These are phyloP conservation scores for Zymoseptoria pseudotritici DNA, from an alignment of 2,329 filamentous ascomycete species.

Conservation along the genomic window DNA sequence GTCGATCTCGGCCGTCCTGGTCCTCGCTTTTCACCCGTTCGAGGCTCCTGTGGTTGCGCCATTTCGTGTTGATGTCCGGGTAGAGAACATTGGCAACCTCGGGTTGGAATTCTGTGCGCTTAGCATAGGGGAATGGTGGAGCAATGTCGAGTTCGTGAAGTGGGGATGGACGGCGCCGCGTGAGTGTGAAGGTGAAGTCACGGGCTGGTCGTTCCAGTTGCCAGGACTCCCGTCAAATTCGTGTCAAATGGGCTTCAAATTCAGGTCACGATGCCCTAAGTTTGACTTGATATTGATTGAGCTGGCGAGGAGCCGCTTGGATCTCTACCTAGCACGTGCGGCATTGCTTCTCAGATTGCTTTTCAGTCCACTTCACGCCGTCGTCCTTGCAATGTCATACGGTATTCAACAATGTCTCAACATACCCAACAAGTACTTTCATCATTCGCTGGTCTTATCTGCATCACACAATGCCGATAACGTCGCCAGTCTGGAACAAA, in stretches of 20 bases:
- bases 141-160: background rate
- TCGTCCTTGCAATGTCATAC: background rate
- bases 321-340: too few species aligned
- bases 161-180: background rate
- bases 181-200: background rate
- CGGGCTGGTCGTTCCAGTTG: background rate
- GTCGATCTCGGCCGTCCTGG: constrained; percentile 18
- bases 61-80: background rate
- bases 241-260: background rate
- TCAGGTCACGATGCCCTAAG: background rate
- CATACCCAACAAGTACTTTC: background rate
- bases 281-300: too few species aligned
- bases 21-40: constrained; percentile 21
- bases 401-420: background rate
- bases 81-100: background rate
- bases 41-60: constrained; percentile 4
- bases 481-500: background rate
- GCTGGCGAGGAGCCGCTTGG: too few species aligned
- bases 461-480: background rate
- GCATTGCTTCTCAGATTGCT: background rate
- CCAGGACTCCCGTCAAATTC: background rate
- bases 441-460: background rate
- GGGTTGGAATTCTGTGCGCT: background rate
- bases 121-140: background rate
- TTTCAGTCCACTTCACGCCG: background rate